Percentiles rank a stretch among this genome's conserved stretches.
Conservation (phyloP, 2,329 filamentous ascomycete genomes). For the Endothia cerciana region DNA sequence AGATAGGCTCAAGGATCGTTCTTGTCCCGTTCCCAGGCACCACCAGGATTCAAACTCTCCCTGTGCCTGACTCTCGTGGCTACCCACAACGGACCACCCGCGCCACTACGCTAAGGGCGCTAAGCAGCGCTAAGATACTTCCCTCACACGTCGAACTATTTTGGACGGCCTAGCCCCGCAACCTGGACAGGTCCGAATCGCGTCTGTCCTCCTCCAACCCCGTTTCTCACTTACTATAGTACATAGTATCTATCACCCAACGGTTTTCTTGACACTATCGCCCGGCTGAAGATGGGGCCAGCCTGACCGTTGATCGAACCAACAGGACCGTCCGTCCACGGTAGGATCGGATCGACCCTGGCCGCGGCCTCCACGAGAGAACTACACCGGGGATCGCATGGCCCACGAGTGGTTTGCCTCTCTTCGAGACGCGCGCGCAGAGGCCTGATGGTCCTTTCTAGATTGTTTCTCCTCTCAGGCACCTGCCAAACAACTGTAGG, state of each 20-base stretch:
- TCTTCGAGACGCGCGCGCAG: no score
- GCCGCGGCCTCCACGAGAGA: neutral
- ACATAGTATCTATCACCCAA: no score
- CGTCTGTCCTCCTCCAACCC: neutral
- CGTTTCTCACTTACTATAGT: neutral
- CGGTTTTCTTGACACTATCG: no score
- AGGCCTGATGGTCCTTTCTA: neutral
- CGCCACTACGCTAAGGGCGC: slow-evolving; percentile 2
- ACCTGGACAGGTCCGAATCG: neutral
- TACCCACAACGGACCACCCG: neutral
- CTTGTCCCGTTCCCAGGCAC: neutral
- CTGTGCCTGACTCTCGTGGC: no score
- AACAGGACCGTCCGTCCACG: neutral
- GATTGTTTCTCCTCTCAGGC: neutral
- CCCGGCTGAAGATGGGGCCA: neutral
- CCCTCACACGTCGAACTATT: slow-evolving; percentile 8
- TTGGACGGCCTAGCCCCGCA: neutral
- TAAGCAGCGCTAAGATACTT: slow-evolving; percentile 6
- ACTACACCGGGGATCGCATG: neutral
- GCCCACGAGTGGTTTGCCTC: no score
- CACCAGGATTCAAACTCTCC: neutral
- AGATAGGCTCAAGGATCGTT: neutral
- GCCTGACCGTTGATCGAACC: neutral
- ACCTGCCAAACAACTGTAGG: neutral
- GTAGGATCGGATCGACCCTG: neutral